Conservation (phyloP, 176 grass and related monocot species). For the barley (Hordeum vulgare) region DNA sequence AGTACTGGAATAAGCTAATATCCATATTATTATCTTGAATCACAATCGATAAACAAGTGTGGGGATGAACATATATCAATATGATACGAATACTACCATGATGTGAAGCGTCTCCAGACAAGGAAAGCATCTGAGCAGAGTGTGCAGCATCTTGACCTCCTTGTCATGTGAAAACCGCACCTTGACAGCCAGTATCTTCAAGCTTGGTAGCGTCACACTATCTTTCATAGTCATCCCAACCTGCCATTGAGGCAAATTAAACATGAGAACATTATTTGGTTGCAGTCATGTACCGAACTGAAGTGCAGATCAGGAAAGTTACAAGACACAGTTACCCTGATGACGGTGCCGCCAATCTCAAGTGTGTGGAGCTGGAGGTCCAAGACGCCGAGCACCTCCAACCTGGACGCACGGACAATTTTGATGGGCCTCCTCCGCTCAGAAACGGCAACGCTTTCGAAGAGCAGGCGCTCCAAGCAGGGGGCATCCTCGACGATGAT, state of each 20-base stretch:
- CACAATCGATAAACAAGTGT: not conserved
- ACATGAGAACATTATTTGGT: not conserved
- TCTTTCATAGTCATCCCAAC: not conserved
- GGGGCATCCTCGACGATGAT: conserved; percentile 21
- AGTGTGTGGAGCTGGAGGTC: conserved; percentile 3
- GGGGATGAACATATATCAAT: not conserved
- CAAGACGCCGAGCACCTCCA: conserved; percentile 24
- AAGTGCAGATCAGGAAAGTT: not conserved
- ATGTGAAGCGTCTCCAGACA: conserved; percentile 24
- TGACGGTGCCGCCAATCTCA: conserved; percentile 14
- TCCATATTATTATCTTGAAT: not conserved
- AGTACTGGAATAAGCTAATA: not conserved
- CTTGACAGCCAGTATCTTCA: conserved; percentile 17
- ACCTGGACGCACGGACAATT: not conserved
- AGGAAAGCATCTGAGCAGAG: conserved; percentile 29
- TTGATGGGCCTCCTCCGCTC: not conserved
- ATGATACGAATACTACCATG: not conserved
- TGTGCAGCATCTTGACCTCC: conserved; percentile 17
- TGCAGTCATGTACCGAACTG: not conserved
- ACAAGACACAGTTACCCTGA: not conserved
- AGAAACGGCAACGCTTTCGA: not conserved
- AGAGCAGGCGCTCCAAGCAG: conserved; percentile 13
- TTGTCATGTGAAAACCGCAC: conserved; percentile 2
- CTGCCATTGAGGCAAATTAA: not conserved
- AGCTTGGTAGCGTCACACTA: not conserved